phyloP scores from a whole-genome alignment of 805 yeast species.

The Kazachstania taianensis region DNA sequence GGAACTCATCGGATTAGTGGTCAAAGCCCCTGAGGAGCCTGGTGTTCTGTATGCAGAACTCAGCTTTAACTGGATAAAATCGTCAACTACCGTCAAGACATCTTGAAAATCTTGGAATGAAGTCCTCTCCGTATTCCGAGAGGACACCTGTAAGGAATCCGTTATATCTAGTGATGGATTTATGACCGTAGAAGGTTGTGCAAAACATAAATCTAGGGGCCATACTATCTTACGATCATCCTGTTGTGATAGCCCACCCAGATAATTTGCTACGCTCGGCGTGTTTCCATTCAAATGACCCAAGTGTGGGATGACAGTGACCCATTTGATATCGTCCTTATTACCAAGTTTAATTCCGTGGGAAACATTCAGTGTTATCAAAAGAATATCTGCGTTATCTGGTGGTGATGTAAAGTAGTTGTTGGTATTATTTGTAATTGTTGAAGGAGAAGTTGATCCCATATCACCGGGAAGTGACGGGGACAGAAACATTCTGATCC shows the following conservation, averaged over 20 bases:
- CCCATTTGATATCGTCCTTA: slow-evolving; percentile 39
- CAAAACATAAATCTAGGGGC: slow-evolving; percentile 60
- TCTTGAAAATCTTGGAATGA: slow-evolving; percentile 18
- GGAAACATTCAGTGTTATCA: slow-evolving; percentile 30
- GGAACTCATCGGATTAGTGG: slow-evolving; percentile 24
- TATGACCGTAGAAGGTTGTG: slow-evolving; percentile 33
- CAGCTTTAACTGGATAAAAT: slow-evolving; percentile 31
- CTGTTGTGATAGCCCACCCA: slow-evolving; percentile 37
- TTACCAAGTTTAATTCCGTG: slow-evolving; percentile 28
- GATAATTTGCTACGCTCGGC: slow-evolving; percentile 48
- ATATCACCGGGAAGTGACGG: not conserved
- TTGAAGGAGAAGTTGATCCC: not conserved
- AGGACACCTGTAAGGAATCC: not conserved
- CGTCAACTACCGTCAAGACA: slow-evolving; percentile 32
- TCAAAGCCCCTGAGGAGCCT: slow-evolving; percentile 17
- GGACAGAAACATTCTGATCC: slow-evolving; percentile 37
- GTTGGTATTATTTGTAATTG: not conserved
- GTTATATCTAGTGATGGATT: too few species aligned
- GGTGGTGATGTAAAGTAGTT: slow-evolving; percentile 34
- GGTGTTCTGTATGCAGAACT: slow-evolving; percentile 33
- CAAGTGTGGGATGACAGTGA: slow-evolving; percentile 57
- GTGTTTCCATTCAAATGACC: slow-evolving; percentile 61
- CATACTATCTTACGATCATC: slow-evolving; percentile 45
- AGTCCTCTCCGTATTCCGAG: slow-evolving; percentile 6
- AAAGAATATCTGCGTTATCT: slow-evolving; percentile 30